Base-by-base conservation (phyloP, 164 flowering plant species). In the Vitis cinerea region DNA sequence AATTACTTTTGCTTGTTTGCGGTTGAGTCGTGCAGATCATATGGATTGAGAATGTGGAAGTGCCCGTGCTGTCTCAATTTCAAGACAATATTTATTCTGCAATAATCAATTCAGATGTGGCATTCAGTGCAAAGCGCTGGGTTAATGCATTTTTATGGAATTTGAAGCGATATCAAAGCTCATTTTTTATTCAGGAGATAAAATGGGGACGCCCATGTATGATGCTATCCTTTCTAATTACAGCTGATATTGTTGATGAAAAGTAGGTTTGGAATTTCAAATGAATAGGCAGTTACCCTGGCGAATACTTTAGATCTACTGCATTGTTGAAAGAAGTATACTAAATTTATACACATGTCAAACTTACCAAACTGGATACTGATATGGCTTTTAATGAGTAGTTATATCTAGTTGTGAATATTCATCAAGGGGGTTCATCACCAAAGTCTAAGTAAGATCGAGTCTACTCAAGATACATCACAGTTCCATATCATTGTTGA, bases 11-110 rank as follows among this genome's bases (percentile, higher is more conserved):
- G n/a, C 19, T n/a, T 59, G 12, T 23, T 52, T 17, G 44, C 44
- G 4, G 44, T 37, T 37, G 44, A 48, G 17, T 49, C 59, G 4
- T 57, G 51, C 53, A 68, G 71, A 54, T 68, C 27, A 58, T 19
- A 17, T 68, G 71, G 71, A 58, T 68, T 68, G 63, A 68, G 63
- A 68, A 68, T 48, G 12, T 68, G 56, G 54, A 58, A 59, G 17
- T 23, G 23, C 16, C 12, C 23, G 1, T 3, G 44, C 12, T 12
- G 53, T 1, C 9, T 10, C 31, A 15, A 3, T 3, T 9, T 47
- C 27, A 59, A 68, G 30, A 58, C 30, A 27, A 57, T 57, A 66
- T 56, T 5, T 49, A 57, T 16, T 48, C 71, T 16, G 17, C 19
- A 1, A 2, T 57, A 56, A 47, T 56, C n/a, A 49, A 27, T 30